These are phyloP conservation scores for Hypoxylon sp. DNA, from an alignment of 2,329 filamentous ascomycete species.

Conservation along the genomic window DNA sequence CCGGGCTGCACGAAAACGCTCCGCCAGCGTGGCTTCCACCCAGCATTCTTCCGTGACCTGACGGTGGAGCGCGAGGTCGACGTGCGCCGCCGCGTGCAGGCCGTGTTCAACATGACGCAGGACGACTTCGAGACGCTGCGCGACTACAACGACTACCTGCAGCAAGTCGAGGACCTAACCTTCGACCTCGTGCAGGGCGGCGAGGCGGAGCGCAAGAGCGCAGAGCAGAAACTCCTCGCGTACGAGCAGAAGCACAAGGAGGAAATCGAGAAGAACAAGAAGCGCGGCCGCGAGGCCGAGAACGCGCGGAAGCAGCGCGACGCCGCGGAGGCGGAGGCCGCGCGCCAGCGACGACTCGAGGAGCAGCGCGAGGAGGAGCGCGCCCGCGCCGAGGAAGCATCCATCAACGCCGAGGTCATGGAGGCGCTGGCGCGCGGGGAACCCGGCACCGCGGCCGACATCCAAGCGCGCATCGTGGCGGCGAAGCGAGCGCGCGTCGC, in stretches of 20 bases:
- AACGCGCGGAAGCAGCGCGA: constrained; percentile 68
- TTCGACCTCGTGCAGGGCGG: constrained; percentile 85
- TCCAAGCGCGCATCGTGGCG: constrained; percentile 74
- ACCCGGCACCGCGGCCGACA: constrained; percentile 70
- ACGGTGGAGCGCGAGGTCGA: constrained; percentile 93
- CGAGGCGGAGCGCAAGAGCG: constrained; percentile 70
- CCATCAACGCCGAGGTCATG: constrained; percentile 77
- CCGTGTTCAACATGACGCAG: constrained; percentile 88
- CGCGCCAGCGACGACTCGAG: constrained; percentile 72
- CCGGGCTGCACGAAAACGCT: constrained; percentile 90
- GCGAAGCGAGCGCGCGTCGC: constrained; percentile 80
- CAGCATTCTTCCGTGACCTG: constrained; percentile 91
- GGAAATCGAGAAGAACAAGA: constrained; percentile 74
- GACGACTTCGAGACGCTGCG: constrained; percentile 90
- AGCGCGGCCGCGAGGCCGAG: constrained; percentile 69
- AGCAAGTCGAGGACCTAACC: constrained; percentile 90
- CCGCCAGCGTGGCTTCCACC: constrained; percentile 85
- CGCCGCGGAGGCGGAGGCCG: constrained; percentile 76
- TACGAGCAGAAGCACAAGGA: constrained; percentile 82
- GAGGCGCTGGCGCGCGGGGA: constrained; percentile 75
- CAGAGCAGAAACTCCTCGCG: constrained; percentile 63
- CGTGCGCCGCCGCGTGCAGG: constrained; percentile 83
- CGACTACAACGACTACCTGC: constrained; percentile 94
- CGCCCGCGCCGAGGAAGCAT: constrained; percentile 74
- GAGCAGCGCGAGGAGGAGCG: constrained; percentile 78